phyloP scores from a whole-genome alignment of 1,284 basidiomycete genomes.

The Phellopilus nigrolimitatus region DNA sequence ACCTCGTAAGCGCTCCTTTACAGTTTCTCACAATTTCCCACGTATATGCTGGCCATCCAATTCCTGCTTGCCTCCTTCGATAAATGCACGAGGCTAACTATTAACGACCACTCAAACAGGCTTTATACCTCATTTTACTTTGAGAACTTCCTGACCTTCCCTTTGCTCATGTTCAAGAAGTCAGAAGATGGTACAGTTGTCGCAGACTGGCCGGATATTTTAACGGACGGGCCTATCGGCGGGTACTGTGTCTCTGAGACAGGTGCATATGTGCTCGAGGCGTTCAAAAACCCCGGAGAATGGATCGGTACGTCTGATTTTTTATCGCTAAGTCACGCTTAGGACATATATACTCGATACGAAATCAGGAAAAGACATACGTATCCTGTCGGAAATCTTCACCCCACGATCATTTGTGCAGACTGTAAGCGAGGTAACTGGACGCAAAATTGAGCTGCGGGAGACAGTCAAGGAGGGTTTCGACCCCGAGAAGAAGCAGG shows the following conservation, averaged over 20 bases:
- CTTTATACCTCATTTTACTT: slow-evolving; percentile 25
- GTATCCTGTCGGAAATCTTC: slow-evolving; percentile 13
- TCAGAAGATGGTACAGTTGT: neutral
- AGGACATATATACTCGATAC: neutral
- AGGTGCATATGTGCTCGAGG: slow-evolving; percentile 18
- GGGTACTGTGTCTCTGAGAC: slow-evolving; percentile 15
- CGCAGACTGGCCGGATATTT: slow-evolving; percentile 13
- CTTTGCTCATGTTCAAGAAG: slow-evolving; percentile 1
- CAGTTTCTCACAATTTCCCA: neutral
- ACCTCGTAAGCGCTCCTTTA: slow-evolving; percentile 21
- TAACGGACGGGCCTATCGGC: slow-evolving; percentile 14
- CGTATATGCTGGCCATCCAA: neutral
- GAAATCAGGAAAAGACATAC: slow-evolving; percentile 18
- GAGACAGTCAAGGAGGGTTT: slow-evolving; percentile 3
- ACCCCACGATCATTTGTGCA: slow-evolving; percentile 7
- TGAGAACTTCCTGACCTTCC: slow-evolving; percentile 22
- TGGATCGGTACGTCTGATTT: slow-evolving; percentile 19
- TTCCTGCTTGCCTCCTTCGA: too few species aligned
- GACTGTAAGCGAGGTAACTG: slow-evolving; percentile 7
- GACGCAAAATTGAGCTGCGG: slow-evolving; percentile 4
- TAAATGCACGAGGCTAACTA: too few species aligned
- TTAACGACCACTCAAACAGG: too few species aligned
- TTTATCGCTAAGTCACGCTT: neutral
- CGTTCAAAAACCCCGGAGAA: slow-evolving; percentile 20
- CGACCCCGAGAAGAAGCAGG: neutral